Base-by-base conservation (phyloP, 2,329 filamentous ascomycete species). In the Fusarium bactridioides region DNA sequence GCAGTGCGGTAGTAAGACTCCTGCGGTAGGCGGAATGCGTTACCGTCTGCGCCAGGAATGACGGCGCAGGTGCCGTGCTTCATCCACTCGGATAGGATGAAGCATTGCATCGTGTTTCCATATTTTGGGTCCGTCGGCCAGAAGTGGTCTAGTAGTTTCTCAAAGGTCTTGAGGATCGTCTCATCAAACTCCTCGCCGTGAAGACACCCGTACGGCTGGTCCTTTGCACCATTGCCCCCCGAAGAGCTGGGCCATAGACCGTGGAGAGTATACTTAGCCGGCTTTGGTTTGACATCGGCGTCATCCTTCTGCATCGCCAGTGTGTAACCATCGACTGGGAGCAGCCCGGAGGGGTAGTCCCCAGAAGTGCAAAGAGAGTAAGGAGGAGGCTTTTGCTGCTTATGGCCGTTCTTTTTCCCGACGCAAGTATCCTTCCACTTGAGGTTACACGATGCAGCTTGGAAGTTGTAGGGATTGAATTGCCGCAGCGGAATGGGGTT, bases 21-120 rank as follows among this genome's bases (percentile, higher is more conserved):
- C 4, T 61, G 61, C 5, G 61, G 15, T 1, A 63, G 3, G 6
- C 55, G 31, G 1, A 63, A 63, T 10, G 43, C 55, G 11, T 25
- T 10, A 4, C 43, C 18, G 2, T 61, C 43, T 5, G 37, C 61
- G 11, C 61, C 44, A 6, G 55, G 29, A 12, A 61, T 50, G 5
- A 50, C 61, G 5, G 61, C 61, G 4, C 55, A 63, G 5, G 55
- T 63, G 8, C 61, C 61, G 21, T 63, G 61, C 21, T 63, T 63
- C 35, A 50, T 50, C 61, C 61, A 63, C 9, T 63, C 61, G 1
- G 55, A 63, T 0, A 61, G 15, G 18, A 63, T 63, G n/a, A 63
- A 61, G 21, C 55, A 61, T 21, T 61, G 43, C 16, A 61, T 50
- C 6, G 55, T 63, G 29, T 63, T 61, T n/a, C 60, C 23, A 10